Evolutionary conservation across 169 alveolate genomes (phyloP), one percentile per base, ranked within the genome.

Genomic region (Plasmodium relictum): DNA sequence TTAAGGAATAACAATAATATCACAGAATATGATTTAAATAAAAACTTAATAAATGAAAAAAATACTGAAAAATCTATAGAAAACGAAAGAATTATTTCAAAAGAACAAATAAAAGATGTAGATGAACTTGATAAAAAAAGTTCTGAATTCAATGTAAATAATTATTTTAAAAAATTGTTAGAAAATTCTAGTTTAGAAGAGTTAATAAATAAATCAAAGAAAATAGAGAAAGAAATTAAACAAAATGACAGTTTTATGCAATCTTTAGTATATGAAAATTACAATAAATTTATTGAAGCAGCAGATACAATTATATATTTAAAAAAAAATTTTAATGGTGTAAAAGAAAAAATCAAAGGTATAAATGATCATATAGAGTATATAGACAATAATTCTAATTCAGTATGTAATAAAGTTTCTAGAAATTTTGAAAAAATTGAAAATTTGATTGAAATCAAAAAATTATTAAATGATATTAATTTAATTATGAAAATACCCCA

Each of bases 211-310:
- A 86, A 45, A 26, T 59, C 86, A 2, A 86, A 70, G 58, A 58
- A 59, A 41, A 59, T 86, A 6, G 92, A 86, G 42, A 86, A 71
- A 39, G 92, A 86, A 86, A 86, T 86, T 14, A 86, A 86, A 31
- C 92, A 86, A 26, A 86, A 86, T 56, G 97, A 96, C 68, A 88
- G 94, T 22, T 97, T 93, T 56, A 94, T 97, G 74, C 95, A 95
- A 80, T 91, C 97, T 14, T 78, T 97, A 24, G 98, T 97, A 1
- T 97, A 96, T 80, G 97, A 97, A 61, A 96, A 97, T 91, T 97
- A 97, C 73, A 92, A 88, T 37, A 95, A 96, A 85, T 97, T 97
- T 93, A 94, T 97, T 12, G 74, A 95, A 9, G 98, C 98, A 16
- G 95, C 97, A 18, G 98, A 96, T 68, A 92, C 97, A 6, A 93